A percentile compares a stretch with the other conserved stretches of the same genome.
Conservation (phyloP, 202 grass and related monocot genomes). For the Dendrocalamus latiflorus region DNA sequence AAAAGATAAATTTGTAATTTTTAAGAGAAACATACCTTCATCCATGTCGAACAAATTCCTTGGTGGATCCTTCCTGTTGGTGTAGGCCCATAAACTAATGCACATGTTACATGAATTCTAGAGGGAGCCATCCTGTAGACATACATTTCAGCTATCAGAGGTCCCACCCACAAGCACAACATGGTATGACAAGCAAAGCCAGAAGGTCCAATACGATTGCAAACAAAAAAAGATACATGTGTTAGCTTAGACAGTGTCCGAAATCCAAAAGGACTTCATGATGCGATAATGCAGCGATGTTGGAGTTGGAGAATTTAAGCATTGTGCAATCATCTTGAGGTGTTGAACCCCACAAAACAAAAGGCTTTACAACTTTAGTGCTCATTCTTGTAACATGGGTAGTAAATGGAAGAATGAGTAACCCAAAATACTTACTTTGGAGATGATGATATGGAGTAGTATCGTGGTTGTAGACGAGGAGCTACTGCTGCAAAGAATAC, state of each 20-base stretch:
- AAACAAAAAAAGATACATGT: background rate
- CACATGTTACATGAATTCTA: no score
- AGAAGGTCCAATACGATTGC: no score
- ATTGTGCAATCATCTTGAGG: background rate
- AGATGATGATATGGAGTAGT: conserved; percentile 94
- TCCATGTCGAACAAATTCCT: no score
- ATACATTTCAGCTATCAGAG: background rate
- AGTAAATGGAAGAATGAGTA: background rate
- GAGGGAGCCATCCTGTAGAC: conserved; percentile 55
- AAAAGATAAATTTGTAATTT: no score
- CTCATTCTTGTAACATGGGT: background rate
- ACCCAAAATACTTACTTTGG: conserved; percentile 50
- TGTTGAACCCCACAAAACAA: background rate
- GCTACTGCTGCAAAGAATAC: conserved; percentile 83
- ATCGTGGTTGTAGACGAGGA: conserved; percentile 80
- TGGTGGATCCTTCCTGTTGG: no score
- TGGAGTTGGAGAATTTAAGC: background rate
- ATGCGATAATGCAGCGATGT: background rate
- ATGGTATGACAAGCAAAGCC: no score
- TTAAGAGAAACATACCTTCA: no score
- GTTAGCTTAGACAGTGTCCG: background rate
- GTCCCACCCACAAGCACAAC: background rate
- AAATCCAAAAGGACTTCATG: background rate
- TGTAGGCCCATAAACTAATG: no score
- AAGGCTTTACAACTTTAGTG: background rate